Evolutionary conservation across 1,284 basidiomycete species (phyloP).

Genomic region (Sporisorium reilianum): DNA sequence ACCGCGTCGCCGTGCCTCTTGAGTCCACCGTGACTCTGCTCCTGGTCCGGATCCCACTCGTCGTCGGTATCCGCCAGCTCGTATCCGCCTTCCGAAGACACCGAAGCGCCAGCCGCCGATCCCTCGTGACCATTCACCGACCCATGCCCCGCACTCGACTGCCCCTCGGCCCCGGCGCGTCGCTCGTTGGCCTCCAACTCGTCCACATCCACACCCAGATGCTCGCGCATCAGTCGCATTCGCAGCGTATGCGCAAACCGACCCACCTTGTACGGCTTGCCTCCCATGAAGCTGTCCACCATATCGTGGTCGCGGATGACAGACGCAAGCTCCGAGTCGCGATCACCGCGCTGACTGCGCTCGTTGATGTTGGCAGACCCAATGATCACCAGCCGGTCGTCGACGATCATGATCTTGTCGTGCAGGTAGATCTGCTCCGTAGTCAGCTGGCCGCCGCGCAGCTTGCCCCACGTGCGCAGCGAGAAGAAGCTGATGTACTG

Average conservation of each 20-base stretch:
- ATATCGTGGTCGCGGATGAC: constrained; percentile 96
- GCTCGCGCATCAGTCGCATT: constrained; percentile 94
- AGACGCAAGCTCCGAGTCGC: constrained; percentile 93
- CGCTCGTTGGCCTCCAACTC: constrained; percentile 74
- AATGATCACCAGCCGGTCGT: constrained; percentile 95
- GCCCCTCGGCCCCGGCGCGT: constrained; percentile 6
- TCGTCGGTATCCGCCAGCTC: constrained; percentile 53
- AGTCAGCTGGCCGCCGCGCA: constrained; percentile 84
- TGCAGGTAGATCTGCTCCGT: constrained; percentile 79
- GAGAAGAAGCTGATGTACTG: constrained; percentile 94
- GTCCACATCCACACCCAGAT: constrained; percentile 94
- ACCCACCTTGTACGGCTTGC: constrained; percentile 93
- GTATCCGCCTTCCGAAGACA: constrained; percentile 10
- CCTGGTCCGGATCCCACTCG: constrained; percentile 83
- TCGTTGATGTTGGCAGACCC: constrained; percentile 99
- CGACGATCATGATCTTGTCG: constrained; percentile 83
- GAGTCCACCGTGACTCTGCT: constrained; percentile 73
- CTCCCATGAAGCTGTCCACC: constrained; percentile 91
- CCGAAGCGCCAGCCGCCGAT: constrained; percentile 9
- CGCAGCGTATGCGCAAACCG: constrained; percentile 95
- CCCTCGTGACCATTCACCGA: constrained; percentile 16
- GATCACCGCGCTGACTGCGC: constrained; percentile 91
- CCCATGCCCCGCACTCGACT: constrained; percentile 1
- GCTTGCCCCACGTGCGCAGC: constrained; percentile 91
- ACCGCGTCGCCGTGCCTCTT: constrained; percentile 14